Base-by-base conservation (phyloP, 1,284 basidiomycete species). In the Mycena sp. region DNA sequence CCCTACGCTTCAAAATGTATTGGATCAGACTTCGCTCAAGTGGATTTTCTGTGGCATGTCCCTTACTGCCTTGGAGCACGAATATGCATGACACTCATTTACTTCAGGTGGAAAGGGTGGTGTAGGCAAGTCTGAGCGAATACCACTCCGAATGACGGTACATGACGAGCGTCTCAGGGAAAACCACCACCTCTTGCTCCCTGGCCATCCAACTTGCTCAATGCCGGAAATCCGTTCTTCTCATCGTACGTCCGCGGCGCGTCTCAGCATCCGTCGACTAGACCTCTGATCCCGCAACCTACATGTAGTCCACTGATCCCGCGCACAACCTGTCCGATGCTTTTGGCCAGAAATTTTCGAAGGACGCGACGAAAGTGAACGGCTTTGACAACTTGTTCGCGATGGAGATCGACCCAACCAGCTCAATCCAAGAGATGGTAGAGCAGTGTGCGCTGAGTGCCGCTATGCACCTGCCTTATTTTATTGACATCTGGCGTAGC, bases 341-440 rank as follows among this genome's bases (percentile, higher is more conserved):
- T 7, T 99, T 99, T 77, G 94, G 95, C 12, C 97, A 99, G 76
- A 99, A 99, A 82, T 99, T 99, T 79, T 95, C 94, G 67, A 99
- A 99, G 75, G 98, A 99, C 77, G 97, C 97, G 35, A 99, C 96
- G n/a, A 94, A 94, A 80, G 98, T 99, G 57, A 99, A 98, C 73
- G 97, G 98, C 5, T 99, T 99, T 71, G 89, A 94, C 70, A 99
- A 99, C 81, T 86, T 99, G 41, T 97, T 80, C 73, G 97, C 98
- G 0, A 99, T 99, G 97, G 97, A 99, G 81, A 99, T 99, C 75
- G 97, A 99, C 80, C 97, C 97, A 6, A 97, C 94, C 60, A 94
- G 94, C 70, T 91, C 94, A 41, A 93, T 99, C 71, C 96, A 99
- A 78, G 97, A 99, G 82, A 99, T 99, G 97, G 94, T 99, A 43